Base-by-base conservation (phyloP, 192 early-diverging fungal genomes). In the Lobulomyces angularis region DNA sequence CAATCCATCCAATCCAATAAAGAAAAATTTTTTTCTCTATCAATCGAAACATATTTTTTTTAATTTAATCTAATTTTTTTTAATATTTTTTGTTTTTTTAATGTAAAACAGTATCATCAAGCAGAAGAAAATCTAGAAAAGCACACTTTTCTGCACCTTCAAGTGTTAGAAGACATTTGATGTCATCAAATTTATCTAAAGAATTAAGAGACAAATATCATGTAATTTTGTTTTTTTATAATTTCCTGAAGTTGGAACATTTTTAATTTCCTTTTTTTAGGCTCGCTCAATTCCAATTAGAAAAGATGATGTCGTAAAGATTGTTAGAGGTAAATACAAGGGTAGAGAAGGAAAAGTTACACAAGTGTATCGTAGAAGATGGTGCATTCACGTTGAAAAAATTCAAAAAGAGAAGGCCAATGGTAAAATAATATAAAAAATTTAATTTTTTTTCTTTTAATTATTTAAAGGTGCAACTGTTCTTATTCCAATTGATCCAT, bases 141-240 rank as follows among this genome's bases (percentile, higher is more conserved):
- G 93, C 92, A 54, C 95, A 99, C 84, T 96, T 99, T 79, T 67
- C 85, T 51, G 95, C 93, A 48, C 85, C 93, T 38, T 92, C 90
- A 48, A 69, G 78, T 71, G 67, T 85, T 62, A 82, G 95, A 55
- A 80, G 89, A 64, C 85, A 82, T 75, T 89, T 97, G 69, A 90
- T 99, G 91, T 81, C 80, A 50, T 82, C 95, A 54, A 57, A 78
- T 58, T 80, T 99, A 65, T 86, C 84, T 65, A 99, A 99, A 89
- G 95, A 97, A 59, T 81, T 99, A 61, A 74, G 86, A 52, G 86
- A 90, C 61, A 89, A 95, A 80, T 71, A 97, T 85, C 70, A 82
- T 49, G 88, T 88, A 68, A 56, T 44, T 37, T 59, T 59, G 50
- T 32, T 41, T 27, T 35, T 41, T 28, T 39, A 12, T 11, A 32